Percentiles rank a stretch among this genome's conserved stretches.
Evolutionary conservation across 2,329 filamentous ascomycete species (phyloP).

Genomic region (Clarireedia paspali): DNA sequence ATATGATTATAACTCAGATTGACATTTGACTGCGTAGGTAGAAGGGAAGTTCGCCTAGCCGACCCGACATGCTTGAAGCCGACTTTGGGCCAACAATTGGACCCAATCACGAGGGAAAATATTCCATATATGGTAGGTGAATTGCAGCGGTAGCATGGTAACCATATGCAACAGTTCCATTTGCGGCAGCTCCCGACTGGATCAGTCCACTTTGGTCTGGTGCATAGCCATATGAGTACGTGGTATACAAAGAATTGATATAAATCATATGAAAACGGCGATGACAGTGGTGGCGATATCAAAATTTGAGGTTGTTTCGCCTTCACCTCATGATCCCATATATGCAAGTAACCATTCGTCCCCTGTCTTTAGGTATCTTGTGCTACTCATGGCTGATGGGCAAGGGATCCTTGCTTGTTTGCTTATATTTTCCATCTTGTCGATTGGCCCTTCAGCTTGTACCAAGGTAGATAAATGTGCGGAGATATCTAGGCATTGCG

Average conservation of each 20-base stretch:
- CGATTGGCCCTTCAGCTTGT: too few species aligned
- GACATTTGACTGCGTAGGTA: too few species aligned
- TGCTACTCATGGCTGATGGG: not conserved
- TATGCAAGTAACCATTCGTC: slow-evolving; percentile 7
- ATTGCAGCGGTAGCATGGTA: not conserved
- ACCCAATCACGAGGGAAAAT: too few species aligned
- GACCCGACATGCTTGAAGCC: too few species aligned
- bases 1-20: too few species aligned
- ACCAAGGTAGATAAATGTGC: too few species aligned
- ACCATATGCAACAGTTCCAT: slow-evolving; percentile 2
- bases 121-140: too few species aligned
- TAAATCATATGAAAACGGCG: not conserved
- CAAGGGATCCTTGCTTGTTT: not conserved
- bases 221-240: not conserved
- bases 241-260: not conserved
- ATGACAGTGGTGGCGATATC: not conserved
- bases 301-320: not conserved
- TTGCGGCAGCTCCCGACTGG: slow-evolving; percentile 2
- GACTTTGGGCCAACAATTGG: too few species aligned
- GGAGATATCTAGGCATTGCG: too few species aligned
- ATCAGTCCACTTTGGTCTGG: not conserved
- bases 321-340: slow-evolving; percentile 6
- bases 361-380: not conserved
- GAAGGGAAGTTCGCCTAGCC: too few species aligned
- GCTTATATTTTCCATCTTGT: not conserved